Conservation (phyloP, 192 early-diverging fungal species). For the Coemansia sp. region DNA sequence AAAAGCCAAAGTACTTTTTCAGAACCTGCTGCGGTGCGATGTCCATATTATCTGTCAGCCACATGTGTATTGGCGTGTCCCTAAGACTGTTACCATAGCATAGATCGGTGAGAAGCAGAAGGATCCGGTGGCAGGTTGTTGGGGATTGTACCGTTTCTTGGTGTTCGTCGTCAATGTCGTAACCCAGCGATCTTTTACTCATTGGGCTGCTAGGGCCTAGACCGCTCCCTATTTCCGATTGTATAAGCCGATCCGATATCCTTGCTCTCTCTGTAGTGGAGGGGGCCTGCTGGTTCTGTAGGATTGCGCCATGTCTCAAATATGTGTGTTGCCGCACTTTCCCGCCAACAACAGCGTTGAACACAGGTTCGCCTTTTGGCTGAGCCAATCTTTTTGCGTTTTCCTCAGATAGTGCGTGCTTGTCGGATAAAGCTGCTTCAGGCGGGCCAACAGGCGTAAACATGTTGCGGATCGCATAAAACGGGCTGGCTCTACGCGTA, state of each 20-base stretch:
- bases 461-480: slow-evolving; percentile 46
- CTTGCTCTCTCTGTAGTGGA: slow-evolving; percentile 15
- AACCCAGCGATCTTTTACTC: background rate
- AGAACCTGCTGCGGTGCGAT: slow-evolving; percentile 20
- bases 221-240: background rate
- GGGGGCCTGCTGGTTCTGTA: slow-evolving; percentile 8
- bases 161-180: background rate
- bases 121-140: slow-evolving; percentile 29
- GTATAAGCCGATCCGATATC: background rate
- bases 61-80: slow-evolving; percentile 48
- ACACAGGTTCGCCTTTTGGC: slow-evolving; percentile 26
- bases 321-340: slow-evolving; percentile 17
- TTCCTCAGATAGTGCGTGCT: background rate
- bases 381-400: slow-evolving; percentile 9
- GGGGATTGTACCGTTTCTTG: slow-evolving; percentile 21
- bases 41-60: slow-evolving; percentile 45
- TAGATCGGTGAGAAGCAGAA: slow-evolving; percentile 38
- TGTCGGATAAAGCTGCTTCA: background rate
- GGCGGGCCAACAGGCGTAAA: slow-evolving; percentile 15
- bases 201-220: too few species aligned
- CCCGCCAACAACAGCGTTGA: slow-evolving; percentile 48
- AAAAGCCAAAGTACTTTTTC: slow-evolving; percentile 21
- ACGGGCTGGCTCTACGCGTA: slow-evolving; percentile 23
- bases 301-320: background rate
- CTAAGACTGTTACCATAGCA: slow-evolving; percentile 38